Base-by-base conservation (phyloP, 2,329 filamentous ascomycete species). In the Cordyceps tenuipes region DNA sequence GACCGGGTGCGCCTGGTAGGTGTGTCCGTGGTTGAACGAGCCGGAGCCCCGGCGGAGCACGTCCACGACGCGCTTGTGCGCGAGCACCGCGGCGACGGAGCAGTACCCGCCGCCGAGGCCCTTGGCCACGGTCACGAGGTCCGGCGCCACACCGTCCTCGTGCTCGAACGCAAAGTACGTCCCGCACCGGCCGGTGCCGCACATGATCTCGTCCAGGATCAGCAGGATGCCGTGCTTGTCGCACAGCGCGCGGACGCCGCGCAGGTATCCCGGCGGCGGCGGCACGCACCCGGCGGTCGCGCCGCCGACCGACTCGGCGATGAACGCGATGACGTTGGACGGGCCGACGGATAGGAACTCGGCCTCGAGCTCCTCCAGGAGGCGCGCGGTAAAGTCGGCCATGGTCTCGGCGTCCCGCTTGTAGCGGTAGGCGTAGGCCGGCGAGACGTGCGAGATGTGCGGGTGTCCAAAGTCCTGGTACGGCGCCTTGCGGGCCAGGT, bases 191-290 rank as follows among this genome's bases (percentile, higher is more conserved):
- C 85, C 85, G 71, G 83, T 82, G 10, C 86, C 86, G 54, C 81
- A 86, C 87, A 91, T 90, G 62, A 91, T 79, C 68, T 84, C 79
- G 59, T 84, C 82, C 0, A 83, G 63, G n/a, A 83, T 76, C 5
- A 85, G 72, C 2, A 86, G 73, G 0, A 80, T 78, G 2, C 79
- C 80, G 60, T 85, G 72, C 59, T 77, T 77, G 23, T 80, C 74
- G 67, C 84, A 86, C 0, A 87, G 73, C 0, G 69, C 67, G 56
- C 78, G 75, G 61, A 84, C 74, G 9, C 77, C 79, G n/a, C 73
- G 67, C 63, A 84, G 77, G 58, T 87, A 87, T 0, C 82, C 82
- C 1, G 70, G 67, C 0, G 80, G 71, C 0, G 82, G 67, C 0
- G 81, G 73, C 0, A 82, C 77, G 58, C 78, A 81, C 2, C 82